Base-by-base conservation (phyloP, 352 stramenopile genomes). In the Phytopythium litorale region DNA sequence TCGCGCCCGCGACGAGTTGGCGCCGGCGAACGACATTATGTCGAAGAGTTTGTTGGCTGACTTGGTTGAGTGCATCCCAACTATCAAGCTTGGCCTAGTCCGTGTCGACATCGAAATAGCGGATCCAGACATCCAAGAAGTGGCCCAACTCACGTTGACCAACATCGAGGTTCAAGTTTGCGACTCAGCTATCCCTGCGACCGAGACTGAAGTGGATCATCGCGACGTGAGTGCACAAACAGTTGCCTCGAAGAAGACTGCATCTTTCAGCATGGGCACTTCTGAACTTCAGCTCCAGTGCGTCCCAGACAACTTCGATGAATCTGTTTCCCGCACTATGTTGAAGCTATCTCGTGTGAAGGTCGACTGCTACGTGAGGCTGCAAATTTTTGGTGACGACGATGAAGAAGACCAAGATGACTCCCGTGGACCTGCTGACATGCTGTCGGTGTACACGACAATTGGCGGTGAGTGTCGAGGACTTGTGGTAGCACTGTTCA, bases 391-490 rank as follows among this genome's bases (percentile, higher is more conserved):
- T 2, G 46, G 15, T 0, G 42, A 63, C 13, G 42, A 58, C 12
- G n/a, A 62, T 13, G 50, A 58, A 19, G 69, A 64, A 21, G 38
- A 58, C 16, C 51, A 45, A 33, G 25, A 43, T 32, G n/a, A 38
- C 48, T 23, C 2, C 48, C 0, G 12, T 15, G 48, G 19, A 4
- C 7, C 18, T 2, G 6, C 13, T n/a, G 48, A n/a, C 8, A 56
- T 21, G 15, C 43, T 62, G 45, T 40, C 18, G 30, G 65, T 12
- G 69, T 42, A 49, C 46, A 56, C 33, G 48, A 60, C 62, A 23
- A 19, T 75, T 30, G 57, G 45, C 60, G 63, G 68, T 25, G 59
- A 63, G 64, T 60, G 55, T 56, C 62, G 70, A 53, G 62, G 62
- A 19, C 33, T 72, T n/a, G 23, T 37, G 28, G 43, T 78, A 3